Base-by-base conservation (phyloP, 768 basidiomycete genomes). In the Punctularia strigosozonata region DNA sequence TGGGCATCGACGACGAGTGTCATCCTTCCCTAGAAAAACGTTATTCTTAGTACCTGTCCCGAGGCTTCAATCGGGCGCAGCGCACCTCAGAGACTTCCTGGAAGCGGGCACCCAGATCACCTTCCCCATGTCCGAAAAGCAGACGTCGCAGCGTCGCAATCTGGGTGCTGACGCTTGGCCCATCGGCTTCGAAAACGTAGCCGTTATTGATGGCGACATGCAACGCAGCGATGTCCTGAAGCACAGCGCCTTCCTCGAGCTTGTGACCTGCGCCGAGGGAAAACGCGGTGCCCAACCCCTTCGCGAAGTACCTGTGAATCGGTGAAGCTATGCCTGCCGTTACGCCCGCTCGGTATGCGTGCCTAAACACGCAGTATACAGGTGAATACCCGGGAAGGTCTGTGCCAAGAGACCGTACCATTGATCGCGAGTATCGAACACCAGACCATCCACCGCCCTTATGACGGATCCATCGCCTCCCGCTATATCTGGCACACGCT, bases 261-360 rank as follows among this genome's bases (percentile, higher is more conserved):
- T 68, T 68, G 39, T 80, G 73, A 20, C 61, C 55, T 4, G 70
- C 66, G 15, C 73, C 68, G 7, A 73, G 70, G 20, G 65, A 71
- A 51, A 81, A 81, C 3, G 66, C 68, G 22, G 67, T 68, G 22
- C 75, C 71, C 3, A 83, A 46, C 1, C 82, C 82, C 5, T 64
- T 51, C 38, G 82, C 51, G 42, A 80, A 62, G 1, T 72, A 69
- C 4, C 45, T 25, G 31, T 71, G 65, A 36, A 51, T 63, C 3
- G 81, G 82, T 10, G 73, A 66, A 6, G 71, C 68, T 36, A 86
- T 64, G 5, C 67, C 78, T 1, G 60, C 62, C 0, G 79, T 79
- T 4, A 82, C 80, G 7, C 82, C 82, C 10, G 66, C 54, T 20
- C 69, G 69, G 43, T 81, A 80, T 1, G 77, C 79, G 32, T 83